Evolutionary conservation across 176 grass and related monocot species (phyloP).

Genomic region (Panicum miliaceum): DNA sequence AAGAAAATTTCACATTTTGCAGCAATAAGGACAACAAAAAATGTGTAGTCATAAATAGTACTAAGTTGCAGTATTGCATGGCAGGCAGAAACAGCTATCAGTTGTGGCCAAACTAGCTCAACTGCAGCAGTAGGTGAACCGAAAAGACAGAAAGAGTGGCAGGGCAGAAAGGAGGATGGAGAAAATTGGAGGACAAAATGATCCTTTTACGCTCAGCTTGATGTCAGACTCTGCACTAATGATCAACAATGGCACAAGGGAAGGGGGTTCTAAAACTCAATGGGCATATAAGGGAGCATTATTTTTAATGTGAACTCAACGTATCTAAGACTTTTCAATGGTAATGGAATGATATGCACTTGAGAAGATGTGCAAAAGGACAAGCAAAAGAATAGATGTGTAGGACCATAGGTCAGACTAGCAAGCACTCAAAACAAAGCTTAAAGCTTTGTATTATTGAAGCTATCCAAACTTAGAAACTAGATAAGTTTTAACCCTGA

Average conservation of each 20-base stretch:
- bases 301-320: background rate
- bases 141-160: background rate
- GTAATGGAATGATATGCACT: too few species aligned
- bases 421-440: conserved; percentile 2
- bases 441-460: background rate
- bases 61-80: background rate
- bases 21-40: background rate
- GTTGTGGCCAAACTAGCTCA: background rate
- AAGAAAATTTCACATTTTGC: background rate
- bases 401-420: background rate
- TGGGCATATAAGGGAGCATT: background rate
- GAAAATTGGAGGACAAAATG: background rate
- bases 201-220: background rate
- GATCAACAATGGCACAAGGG: background rate
- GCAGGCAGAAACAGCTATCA: background rate
- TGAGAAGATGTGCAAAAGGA: too few species aligned
- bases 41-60: background rate
- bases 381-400: background rate
- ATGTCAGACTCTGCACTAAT: background rate
- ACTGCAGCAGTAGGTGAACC: background rate
- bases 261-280: background rate
- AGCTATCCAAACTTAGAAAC: background rate
- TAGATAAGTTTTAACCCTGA: background rate
- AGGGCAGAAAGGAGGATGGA: background rate
- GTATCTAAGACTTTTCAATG: background rate